These are phyloP conservation scores for Mycena indigotica DNA, from an alignment of 768 basidiomycete genomes.

Conservation along the genomic window DNA sequence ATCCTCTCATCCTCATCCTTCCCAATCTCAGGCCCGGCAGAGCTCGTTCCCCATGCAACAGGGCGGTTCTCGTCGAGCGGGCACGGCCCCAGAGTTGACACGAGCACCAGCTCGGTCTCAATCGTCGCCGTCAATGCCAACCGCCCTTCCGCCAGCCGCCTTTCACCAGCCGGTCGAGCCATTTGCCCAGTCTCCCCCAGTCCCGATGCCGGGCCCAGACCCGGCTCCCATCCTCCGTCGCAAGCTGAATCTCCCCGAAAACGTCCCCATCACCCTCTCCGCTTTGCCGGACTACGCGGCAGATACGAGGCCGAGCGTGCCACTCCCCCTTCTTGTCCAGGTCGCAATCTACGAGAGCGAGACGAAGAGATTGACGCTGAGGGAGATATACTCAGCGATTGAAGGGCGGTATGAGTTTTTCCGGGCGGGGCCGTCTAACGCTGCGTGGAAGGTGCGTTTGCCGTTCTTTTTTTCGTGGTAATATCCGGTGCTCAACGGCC, in stretches of 20 bases:
- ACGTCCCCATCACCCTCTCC: conserved; percentile 34
- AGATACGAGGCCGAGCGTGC: conserved; percentile 39
- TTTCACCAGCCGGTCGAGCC: background rate
- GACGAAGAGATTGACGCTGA: conserved; percentile 55
- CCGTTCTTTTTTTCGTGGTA: no score
- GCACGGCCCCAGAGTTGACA: no score
- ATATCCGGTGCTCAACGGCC: no score
- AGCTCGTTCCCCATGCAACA: no score
- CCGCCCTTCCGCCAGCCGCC: no score
- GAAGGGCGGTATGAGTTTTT: conserved; percentile 60
- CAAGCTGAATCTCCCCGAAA: conserved; percentile 37
- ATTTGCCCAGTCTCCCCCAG: background rate
- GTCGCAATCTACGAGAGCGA: conserved; percentile 69
- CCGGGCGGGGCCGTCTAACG: conserved; percentile 38
- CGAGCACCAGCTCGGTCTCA: no score
- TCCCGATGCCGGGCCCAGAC: conserved; percentile 30
- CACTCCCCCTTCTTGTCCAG: conserved; percentile 44
- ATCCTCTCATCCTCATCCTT: no score
- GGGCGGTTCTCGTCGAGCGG: no score
- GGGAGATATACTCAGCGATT: conserved; percentile 62
- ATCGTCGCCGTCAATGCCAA: background rate
- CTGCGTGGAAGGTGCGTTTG: no score
- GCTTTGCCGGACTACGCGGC: conserved; percentile 43
- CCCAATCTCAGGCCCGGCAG: background rate
- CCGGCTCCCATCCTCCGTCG: conserved; percentile 47